Evolutionary conservation across 2,329 filamentous ascomycete genomes (phyloP), one percentile per base, ranked within the genome.

Genomic region (Pseudogymnoascus sp.): DNA sequence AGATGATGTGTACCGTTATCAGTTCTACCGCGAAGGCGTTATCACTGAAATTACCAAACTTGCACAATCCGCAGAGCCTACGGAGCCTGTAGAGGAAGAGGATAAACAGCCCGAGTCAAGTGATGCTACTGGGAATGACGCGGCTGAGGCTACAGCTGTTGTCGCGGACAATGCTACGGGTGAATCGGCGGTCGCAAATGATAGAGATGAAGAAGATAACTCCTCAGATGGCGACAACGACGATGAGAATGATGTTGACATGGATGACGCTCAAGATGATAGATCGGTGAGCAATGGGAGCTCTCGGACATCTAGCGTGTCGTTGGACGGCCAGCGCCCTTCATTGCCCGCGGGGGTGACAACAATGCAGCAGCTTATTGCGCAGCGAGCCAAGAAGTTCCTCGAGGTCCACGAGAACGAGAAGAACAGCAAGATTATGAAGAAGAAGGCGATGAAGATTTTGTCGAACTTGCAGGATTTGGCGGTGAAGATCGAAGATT

Each of bases 1-100:
- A 5, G 91, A 93, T 66, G 82, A 88, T 22, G 90, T 98, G 31
- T 99, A 99, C 72, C 88, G 91, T 26, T 96, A 97, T 70, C 96
- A 99, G 70, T 93, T 99, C 69, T 96, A 99, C 72, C 90, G 95
- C 0, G 96, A 99, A 77, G 95, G 95, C 37, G 95, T 99, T 46
- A 93, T 98, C 69, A 83, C 89, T 1, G 93, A 99, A 74, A 96
- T 99, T 61, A 83, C 86, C 31, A 93, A 92, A 72, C 79, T 99
- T 33, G 88, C 91, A 0, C 81, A 81, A 62, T 38, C 43, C 35
- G 63, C 67, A 28, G 59, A 68, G 10, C 37, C 60, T 22, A 37
- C 67, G 26, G 59, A 68, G 10, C 37, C 60, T 22, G 41, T 22
- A 12, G 24, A 50, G 56, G 35, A 10, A 56, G 68, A 70, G 10